Conservation (phyloP, 2,329 filamentous ascomycete genomes). For the Atkinsonella texensis region DNA sequence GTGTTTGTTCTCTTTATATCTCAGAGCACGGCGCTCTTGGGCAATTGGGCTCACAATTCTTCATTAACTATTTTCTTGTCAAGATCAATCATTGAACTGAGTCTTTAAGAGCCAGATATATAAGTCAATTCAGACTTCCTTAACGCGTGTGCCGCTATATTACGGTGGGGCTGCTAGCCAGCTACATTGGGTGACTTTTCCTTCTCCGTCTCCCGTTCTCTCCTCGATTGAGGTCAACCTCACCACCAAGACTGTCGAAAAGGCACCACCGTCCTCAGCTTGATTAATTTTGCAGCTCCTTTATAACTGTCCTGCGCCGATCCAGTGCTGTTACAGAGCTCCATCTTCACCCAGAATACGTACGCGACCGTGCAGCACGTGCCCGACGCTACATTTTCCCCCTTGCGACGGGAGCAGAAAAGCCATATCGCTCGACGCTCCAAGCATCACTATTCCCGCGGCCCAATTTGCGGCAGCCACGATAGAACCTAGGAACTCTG, state of each 20-base stretch:
- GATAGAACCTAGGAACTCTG: background rate
- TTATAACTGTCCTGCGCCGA: background rate
- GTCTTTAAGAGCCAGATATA: too few relatives aligned
- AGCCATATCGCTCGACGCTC: background rate
- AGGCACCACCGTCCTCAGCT: slow-evolving; percentile 3
- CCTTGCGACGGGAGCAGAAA: background rate
- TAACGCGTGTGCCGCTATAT: background rate
- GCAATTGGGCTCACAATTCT: background rate
- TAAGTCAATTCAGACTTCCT: background rate
- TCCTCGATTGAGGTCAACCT: slow-evolving; percentile 6
- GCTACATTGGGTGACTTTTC: slow-evolving; percentile 10
- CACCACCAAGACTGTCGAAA: background rate
- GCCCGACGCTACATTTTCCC: background rate
- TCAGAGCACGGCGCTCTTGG: too few relatives aligned
- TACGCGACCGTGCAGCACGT: slow-evolving; percentile 1
- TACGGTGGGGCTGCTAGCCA: slow-evolving; percentile 9
- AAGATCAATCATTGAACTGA: too few relatives aligned
- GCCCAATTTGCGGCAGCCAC: background rate
- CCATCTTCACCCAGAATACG: background rate
- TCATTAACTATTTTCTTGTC: too few relatives aligned
- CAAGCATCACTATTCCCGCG: background rate
- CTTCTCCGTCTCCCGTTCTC: slow-evolving; percentile 8
- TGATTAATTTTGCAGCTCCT: background rate
- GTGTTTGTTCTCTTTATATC: too few relatives aligned
- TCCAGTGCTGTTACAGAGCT: background rate